A percentile compares a stretch with the other conserved stretches of the same genome.
Evolutionary conservation across 768 basidiomycete species (phyloP).

Genomic region (Exidia glandulosa): DNA sequence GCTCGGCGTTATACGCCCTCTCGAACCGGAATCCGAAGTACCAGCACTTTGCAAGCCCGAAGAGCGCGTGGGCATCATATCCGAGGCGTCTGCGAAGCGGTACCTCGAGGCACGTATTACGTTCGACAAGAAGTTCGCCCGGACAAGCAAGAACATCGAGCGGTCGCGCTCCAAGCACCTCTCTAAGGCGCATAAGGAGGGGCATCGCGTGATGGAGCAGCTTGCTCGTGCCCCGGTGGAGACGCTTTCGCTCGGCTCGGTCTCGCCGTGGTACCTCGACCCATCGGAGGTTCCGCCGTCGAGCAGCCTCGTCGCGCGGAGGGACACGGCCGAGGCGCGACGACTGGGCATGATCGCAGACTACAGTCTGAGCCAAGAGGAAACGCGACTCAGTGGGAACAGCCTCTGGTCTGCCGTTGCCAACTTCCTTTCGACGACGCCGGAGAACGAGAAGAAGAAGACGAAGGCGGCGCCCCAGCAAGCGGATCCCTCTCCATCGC

Average conservation of each 20-base stretch:
- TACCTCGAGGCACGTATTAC: slow-evolving; percentile 51
- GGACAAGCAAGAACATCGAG: slow-evolving; percentile 46
- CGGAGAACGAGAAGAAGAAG: slow-evolving; percentile 31
- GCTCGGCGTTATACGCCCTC: slow-evolving; percentile 65
- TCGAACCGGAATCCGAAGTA: slow-evolving; percentile 64
- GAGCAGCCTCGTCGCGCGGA: slow-evolving; percentile 78
- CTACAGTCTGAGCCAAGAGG: slow-evolving; percentile 46
- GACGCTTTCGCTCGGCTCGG: slow-evolving; percentile 47
- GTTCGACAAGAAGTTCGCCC: slow-evolving; percentile 60
- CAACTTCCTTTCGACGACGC: slow-evolving; percentile 47
- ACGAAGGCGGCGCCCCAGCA: background rate
- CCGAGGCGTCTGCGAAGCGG: slow-evolving; percentile 65
- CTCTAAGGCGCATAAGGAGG: slow-evolving; percentile 16
- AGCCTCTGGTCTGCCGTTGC: slow-evolving; percentile 59
- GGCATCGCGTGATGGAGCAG: slow-evolving; percentile 11
- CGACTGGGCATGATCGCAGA: slow-evolving; percentile 66
- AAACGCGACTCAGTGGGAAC: slow-evolving; percentile 50
- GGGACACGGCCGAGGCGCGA: slow-evolving; percentile 76
- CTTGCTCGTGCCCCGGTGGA: slow-evolving; percentile 13
- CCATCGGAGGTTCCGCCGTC: slow-evolving; percentile 77
- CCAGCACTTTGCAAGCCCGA: slow-evolving; percentile 51
- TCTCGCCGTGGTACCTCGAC: slow-evolving; percentile 80
- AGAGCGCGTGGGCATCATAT: slow-evolving; percentile 60
- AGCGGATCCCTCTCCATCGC: background rate
- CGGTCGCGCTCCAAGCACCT: slow-evolving; percentile 41